phyloP scores from a whole-genome alignment of 2,329 filamentous ascomycete genomes.

The Parastagonospora avenae region DNA sequence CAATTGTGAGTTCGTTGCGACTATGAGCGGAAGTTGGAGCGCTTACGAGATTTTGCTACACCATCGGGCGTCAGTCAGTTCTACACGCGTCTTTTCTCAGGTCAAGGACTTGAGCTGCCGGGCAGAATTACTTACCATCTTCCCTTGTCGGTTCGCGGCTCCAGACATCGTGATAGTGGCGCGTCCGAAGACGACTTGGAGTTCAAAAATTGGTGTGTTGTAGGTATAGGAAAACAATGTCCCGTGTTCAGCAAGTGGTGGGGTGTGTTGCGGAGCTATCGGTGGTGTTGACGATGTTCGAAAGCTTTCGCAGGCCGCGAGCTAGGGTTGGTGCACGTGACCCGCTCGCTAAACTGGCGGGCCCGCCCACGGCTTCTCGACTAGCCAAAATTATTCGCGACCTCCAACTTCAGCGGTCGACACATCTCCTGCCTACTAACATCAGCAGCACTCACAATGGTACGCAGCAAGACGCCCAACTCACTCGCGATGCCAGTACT shows the following conservation, averaged over 20 bases:
- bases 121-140: conserved; percentile 80
- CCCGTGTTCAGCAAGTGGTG: conserved; percentile 23
- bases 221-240: conserved; percentile 12
- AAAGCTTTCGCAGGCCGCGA: conserved; percentile 16
- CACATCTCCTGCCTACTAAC: conserved; percentile 44
- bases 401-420: conserved; percentile 33
- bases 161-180: conserved; percentile 48
- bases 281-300: conserved; percentile 23
- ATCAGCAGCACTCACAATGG: conserved; percentile 47
- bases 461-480: conserved; percentile 22
- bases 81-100: conserved; percentile 52
- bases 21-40: conserved; percentile 19
- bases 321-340: conserved; percentile 20
- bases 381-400: conserved; percentile 26
- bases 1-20: conserved; percentile 25
- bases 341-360: conserved; percentile 12
- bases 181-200: conserved; percentile 52
- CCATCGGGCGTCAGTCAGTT: conserved; percentile 49
- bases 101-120: conserved; percentile 41
- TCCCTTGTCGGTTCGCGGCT: conserved; percentile 85
- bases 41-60: conserved; percentile 69
- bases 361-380: too few species aligned
- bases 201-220: conserved; percentile 6
- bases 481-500: conserved; percentile 21
- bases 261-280: conserved; percentile 32